Evolutionary conservation across 2,329 filamentous ascomycete genomes (phyloP).

Genomic region (Hypoxylon sp.): DNA sequence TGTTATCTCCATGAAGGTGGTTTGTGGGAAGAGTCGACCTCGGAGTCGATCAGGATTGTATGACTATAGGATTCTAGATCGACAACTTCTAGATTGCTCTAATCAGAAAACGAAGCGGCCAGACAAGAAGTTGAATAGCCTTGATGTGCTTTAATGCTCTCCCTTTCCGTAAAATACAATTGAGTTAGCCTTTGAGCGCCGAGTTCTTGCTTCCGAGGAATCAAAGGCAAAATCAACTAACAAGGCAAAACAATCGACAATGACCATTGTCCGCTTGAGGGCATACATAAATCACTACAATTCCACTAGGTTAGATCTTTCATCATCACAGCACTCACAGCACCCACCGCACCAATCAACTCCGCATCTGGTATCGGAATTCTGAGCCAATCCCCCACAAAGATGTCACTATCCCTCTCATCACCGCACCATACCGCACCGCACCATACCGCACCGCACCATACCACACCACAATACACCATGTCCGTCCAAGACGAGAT

Average conservation of each 20-base stretch:
- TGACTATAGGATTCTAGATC: neutral
- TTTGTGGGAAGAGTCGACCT: slow-evolving; percentile 21
- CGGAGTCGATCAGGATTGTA: slow-evolving; percentile 19
- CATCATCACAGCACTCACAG: neutral
- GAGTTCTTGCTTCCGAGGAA: neutral
- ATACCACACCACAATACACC: neutral
- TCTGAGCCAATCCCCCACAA: neutral
- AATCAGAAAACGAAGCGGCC: neutral
- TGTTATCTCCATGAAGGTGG: slow-evolving; percentile 26
- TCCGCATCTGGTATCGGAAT: slow-evolving; percentile 8
- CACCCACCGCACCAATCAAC: neutral
- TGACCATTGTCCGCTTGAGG: neutral
- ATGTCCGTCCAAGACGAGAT: slow-evolving; percentile 26
- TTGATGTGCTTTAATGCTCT: neutral
- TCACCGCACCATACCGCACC: neutral
- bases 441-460: no score
- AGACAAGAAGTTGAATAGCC: neutral
- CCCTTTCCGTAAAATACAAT: neutral
- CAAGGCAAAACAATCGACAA: neutral
- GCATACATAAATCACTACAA: neutral
- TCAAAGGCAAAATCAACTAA: neutral
- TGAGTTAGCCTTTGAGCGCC: neutral
- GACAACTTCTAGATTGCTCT: neutral
- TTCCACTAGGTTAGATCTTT: neutral
- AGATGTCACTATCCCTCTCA: neutral